Evolutionary conservation across 2,329 filamentous ascomycete species (phyloP), one percentile per base, ranked within the genome.

Genomic region (Ascochyta viciae-villosae): DNA sequence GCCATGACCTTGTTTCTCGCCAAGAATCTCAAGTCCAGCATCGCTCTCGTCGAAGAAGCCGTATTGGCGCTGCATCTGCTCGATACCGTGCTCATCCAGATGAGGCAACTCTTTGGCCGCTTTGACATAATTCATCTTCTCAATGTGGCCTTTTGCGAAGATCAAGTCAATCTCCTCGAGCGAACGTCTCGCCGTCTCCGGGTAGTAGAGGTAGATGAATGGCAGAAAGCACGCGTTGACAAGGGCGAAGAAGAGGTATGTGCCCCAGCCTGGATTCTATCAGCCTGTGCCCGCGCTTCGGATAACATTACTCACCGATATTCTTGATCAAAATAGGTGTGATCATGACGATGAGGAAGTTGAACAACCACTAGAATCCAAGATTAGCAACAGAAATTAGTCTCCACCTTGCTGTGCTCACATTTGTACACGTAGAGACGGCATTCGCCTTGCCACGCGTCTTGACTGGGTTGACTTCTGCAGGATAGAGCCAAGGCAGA

Each of bases 81-180:
- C 83, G 27, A 87, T 79, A 62, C 86, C 80, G 39, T 79, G 76
- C 9, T 79, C 77, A 3, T 77, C 71, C 12, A 87, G 74, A 58
- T 80, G 78, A 0, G 85, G 85, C 53, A 88, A 72, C 44, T 87
- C 80, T 62, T 82, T 77, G 29, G 84, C 82, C 5, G 85, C 85
- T 60, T 78, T 77, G 50, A 88, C 84, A 58, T 87, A 87, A 4
- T 80, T 83, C 5, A 84, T 87, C 2, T 85, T 82, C 72, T 88
- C 86, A 27, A 78, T 2, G 33, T 53, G 47, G n/a, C 67, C 73
- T 42, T 70, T 70, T 1, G 73, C 73, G 37, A 82, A 82, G 59
- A 82, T 71, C 19, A 75, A 68, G 61, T 83, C 81, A 24, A 83
- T 81, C 50, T 84, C 80, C 54, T 83, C 82, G 0, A 84, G 71